Percentiles rank a stretch among this genome's conserved stretches.
Evolutionary conservation across 2,329 filamentous ascomycete species (phyloP).

Genomic region (Tolypocladium nubicola): DNA sequence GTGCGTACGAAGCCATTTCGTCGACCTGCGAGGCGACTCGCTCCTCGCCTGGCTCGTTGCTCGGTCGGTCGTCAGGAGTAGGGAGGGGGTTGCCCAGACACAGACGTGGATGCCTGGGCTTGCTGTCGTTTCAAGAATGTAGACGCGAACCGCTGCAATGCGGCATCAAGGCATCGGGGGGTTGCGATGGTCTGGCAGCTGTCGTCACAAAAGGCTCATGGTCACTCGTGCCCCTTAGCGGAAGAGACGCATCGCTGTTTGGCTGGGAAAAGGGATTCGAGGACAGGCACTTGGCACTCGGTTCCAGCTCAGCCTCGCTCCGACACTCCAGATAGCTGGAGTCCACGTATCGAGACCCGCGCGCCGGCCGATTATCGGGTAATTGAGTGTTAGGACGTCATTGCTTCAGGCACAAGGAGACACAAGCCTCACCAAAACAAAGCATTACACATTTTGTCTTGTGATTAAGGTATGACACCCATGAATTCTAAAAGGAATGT

Average conservation of each 20-base stretch:
- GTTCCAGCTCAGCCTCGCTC: not conserved
- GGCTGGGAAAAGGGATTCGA: not conserved
- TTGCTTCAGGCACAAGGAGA: not conserved
- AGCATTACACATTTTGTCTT: too few species aligned
- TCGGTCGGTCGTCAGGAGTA: not conserved
- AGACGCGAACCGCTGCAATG: not conserved
- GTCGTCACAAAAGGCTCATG: not conserved
- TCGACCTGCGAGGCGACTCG: not conserved
- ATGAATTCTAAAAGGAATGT: too few species aligned
- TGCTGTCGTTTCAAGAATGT: not conserved
- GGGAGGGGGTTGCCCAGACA: not conserved
- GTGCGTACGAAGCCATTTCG: conserved; percentile 26
- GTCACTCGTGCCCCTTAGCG: not conserved
- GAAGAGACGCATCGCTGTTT: not conserved
- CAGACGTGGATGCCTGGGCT: not conserved
- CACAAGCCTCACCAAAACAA: too few species aligned
- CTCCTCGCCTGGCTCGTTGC: not conserved
- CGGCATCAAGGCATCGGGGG: not conserved
- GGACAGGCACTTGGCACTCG: not conserved
- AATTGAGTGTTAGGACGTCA: not conserved
- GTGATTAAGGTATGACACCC: too few species aligned
- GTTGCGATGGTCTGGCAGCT: not conserved
- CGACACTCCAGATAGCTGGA: not conserved
- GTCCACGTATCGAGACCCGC: not conserved
- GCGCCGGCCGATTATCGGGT: not conserved